Conservation (phyloP, 2,329 filamentous ascomycete genomes). For the Aureobasidium sp. region DNA sequence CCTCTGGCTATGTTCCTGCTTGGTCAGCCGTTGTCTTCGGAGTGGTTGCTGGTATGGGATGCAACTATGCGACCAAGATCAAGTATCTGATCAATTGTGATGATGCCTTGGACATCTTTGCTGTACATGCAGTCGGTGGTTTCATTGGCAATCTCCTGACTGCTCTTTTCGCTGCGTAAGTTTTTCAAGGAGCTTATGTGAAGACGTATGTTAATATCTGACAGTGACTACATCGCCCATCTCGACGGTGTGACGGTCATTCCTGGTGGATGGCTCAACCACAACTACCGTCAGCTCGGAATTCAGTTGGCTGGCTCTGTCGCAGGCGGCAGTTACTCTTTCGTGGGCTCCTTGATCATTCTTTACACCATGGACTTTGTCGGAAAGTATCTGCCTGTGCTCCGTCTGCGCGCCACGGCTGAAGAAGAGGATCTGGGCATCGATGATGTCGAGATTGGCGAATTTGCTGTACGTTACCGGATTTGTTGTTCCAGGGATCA, state of each 20-base stretch:
- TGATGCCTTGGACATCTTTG: slow-evolving; percentile 83
- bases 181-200: not conserved
- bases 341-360: slow-evolving; percentile 69
- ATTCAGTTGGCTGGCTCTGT: slow-evolving; percentile 80
- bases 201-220: not conserved
- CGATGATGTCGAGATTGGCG: slow-evolving; percentile 84
- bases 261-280: slow-evolving; percentile 73
- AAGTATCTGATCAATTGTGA: slow-evolving; percentile 78
- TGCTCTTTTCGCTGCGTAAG: slow-evolving; percentile 70
- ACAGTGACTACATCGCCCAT: slow-evolving; percentile 66
- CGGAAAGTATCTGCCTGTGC: slow-evolving; percentile 69
- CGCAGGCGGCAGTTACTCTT: slow-evolving; percentile 69
- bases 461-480: slow-evolving; percentile 62
- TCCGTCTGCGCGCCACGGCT: slow-evolving; percentile 65
- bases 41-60: slow-evolving; percentile 64
- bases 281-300: slow-evolving; percentile 73
- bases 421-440: slow-evolving; percentile 79
- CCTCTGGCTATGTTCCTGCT: slow-evolving; percentile 75
- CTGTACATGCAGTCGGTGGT: slow-evolving; percentile 72
- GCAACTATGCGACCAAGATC: slow-evolving; percentile 86
- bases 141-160: slow-evolving; percentile 73
- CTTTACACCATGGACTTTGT: slow-evolving; percentile 54
- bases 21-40: slow-evolving; percentile 81
- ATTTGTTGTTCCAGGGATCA: not conserved
- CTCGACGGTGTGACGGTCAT: slow-evolving; percentile 66